Conservation (phyloP, 164 flowering plant genomes). For the Stephania yunnanensis region DNA sequence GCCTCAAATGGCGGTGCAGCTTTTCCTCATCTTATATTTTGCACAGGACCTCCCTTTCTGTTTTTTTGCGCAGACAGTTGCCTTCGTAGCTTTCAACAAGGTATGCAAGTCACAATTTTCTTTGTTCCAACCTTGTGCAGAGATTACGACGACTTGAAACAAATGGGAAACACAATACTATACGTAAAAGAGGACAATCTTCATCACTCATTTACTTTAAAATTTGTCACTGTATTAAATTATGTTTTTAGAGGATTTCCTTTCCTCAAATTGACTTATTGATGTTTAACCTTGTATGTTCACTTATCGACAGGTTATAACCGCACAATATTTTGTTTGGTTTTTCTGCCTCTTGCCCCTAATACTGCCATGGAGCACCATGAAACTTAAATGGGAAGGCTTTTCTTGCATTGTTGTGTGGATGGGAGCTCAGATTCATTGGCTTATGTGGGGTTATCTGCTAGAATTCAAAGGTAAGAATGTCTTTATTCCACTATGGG, state of each 20-base stretch:
- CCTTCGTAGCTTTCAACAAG: conserved; percentile 97
- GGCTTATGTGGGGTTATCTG: conserved; percentile 94
- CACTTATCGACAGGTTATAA: conserved; percentile 60
- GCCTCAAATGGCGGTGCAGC: conserved; percentile 84
- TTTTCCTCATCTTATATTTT: conserved; percentile 53
- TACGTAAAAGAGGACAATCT: too few relatives aligned
- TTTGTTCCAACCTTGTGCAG: neutral
- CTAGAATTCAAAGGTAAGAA: conserved; percentile 85
- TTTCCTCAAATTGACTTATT: neutral
- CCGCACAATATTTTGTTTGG: conserved; percentile 97
- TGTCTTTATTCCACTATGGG: conserved; percentile 78
- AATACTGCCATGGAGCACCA: conserved; percentile 75
- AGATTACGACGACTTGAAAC: neutral
- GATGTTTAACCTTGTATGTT: neutral
- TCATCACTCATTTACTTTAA: too few relatives aligned
- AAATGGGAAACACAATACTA: too few relatives aligned
- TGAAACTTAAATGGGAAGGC: conserved; percentile 80
- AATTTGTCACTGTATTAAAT: neutral
- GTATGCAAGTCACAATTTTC: conserved; percentile 23
- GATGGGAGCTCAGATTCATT: conserved; percentile 85
- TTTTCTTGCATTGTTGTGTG: conserved; percentile 45
- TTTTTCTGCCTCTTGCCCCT: conserved; percentile 86
- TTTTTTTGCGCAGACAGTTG: conserved; percentile 78
- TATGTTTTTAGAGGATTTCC: neutral
- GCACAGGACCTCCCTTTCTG: conserved; percentile 81